Base-by-base conservation (phyloP, 2,329 filamentous ascomycete species). In the Metarhizium rileyi region DNA sequence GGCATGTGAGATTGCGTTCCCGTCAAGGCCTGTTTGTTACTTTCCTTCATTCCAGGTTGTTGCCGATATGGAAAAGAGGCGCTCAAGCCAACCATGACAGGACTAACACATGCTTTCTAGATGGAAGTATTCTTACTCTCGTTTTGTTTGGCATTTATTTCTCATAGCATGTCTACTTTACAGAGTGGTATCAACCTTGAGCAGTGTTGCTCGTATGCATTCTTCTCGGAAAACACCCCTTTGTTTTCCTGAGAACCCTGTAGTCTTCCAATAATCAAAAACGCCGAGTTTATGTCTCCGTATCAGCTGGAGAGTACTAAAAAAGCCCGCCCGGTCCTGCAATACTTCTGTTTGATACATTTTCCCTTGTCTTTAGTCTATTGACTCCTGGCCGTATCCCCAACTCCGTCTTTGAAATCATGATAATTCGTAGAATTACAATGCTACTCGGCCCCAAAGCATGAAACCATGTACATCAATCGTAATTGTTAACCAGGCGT, bases 341-440 rank as follows among this genome's bases (percentile, higher is more conserved):
- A 5, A 38, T 23, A 14, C 5, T 42, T 22, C 3, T 12, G 3
- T 23, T 25, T 22, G 1, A 42, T 6, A 10, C 47, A 7, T 2
- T 44, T 48, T 41, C 36, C 50, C 45, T 36, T 46, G 41, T 46
- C 46, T 49, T 48, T 46, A 48, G 41, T 48, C 40, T 44, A 52
- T 51, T 46, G 27, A 47, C 20, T 26, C 9, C 25, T 38, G 20
- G 9, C 30, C 18, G 26, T 47, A 20, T 23, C 46, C 43, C 48
- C 49, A 52, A 54, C 50, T 51, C 50, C 52, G 27, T 35, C 22
- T 27, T 47, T 33, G 30, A 47, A 41, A 41, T 43, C 44, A n/a
- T 41, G 45, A 8, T 14, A 42, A n/a, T 14, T 42, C 46, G 38
- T 50, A 46, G 18, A 44, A 36, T 36, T 23, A 38, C 27, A 47